Evolutionary conservation across 2,329 filamentous ascomycete species (phyloP).

Genomic region (Westerdykella ornata): DNA sequence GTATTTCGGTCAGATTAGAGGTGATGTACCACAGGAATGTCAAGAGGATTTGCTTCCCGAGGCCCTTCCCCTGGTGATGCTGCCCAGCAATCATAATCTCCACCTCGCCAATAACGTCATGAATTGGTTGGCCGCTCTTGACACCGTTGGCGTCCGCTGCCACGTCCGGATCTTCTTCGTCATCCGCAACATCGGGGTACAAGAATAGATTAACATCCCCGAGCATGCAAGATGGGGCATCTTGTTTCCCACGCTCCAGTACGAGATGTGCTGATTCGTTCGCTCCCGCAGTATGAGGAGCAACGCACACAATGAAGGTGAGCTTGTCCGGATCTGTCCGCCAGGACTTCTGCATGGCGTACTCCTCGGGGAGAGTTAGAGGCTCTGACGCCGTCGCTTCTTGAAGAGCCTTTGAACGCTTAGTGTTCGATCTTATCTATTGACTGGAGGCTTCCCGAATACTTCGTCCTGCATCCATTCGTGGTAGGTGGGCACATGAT

Average conservation of each 20-base stretch:
- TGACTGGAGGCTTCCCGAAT: slow-evolving; percentile 4
- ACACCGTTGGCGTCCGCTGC: slow-evolving; percentile 4
- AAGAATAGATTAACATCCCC: slow-evolving; percentile 63
- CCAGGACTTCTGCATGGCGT: slow-evolving; percentile 87
- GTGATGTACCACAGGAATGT: slow-evolving; percentile 65
- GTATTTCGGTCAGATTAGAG: slow-evolving; percentile 47
- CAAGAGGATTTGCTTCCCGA: slow-evolving; percentile 59
- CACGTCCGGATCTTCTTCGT: slow-evolving; percentile 20
- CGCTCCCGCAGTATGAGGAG: slow-evolving; percentile 3
- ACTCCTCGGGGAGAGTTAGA: slow-evolving; percentile 72
- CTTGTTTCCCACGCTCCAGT: slow-evolving; percentile 37
- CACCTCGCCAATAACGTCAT: slow-evolving; percentile 58
- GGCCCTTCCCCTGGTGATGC: slow-evolving; percentile 53
- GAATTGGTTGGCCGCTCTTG: background rate
- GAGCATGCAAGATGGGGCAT: slow-evolving; percentile 47
- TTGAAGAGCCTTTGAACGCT: slow-evolving; percentile 53
- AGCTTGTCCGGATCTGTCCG: slow-evolving; percentile 75
- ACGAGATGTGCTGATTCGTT: background rate
- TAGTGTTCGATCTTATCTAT: background rate
- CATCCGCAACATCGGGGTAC: slow-evolving; percentile 33
- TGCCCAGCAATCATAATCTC: slow-evolving; percentile 77
- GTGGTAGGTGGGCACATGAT: slow-evolving; percentile 79
- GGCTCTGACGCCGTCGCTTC: slow-evolving; percentile 82
- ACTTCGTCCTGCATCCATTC: slow-evolving; percentile 84
- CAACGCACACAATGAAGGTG: slow-evolving; percentile 74